Evolutionary conservation across 495 filamentous ascomycete genomes (phyloP), one percentile per base, ranked within the genome.

Genomic region (Podospora pseudopauciseta): DNA sequence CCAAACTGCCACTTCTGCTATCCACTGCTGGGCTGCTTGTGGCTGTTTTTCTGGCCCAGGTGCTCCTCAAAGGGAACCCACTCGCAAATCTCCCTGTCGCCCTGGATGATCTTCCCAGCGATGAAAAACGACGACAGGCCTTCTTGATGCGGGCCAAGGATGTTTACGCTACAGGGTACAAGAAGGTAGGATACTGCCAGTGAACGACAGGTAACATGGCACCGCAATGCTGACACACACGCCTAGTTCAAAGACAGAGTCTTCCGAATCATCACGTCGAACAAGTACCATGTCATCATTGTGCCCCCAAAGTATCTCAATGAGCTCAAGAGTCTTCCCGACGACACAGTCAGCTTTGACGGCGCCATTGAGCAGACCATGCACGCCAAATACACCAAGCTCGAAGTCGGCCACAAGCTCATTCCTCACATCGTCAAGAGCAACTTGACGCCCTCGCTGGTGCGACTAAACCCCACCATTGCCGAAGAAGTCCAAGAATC

Each of bases 321-420:
- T 28, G 78, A 80, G 70, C 72, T 81, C 30, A 72, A 73, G 57
- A 74, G 72, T 6, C 74, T 80, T 13, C 77, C 78, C 3, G 80
- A 81, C 20, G 72, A 80, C 62, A 69, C 77, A n/a, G 70, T 81
- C 59, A 71, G 71, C 65, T 75, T 78, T 44, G 59, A 76, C 65
- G 75, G 64, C 28, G 76, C 80, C 44, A 68, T 79, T 63, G 69
- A 67, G 7, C 63, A 76, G 67, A 54, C 26, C 3, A 71, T 76
- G 70, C 70, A 74, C 27, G 39, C 69, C 19, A 73, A 74, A 56
- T 78, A 78, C 72, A 75, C 72, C 60, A 59, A 67, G n/a, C 28
- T 76, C 59, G 7, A 66, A 0, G 19, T 61, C 19, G 71, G 68
- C 44, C 20, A 71, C 26, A 20, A 53, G 16, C 6, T 70, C 4